These are phyloP conservation scores for Echium plantagineum DNA, from an alignment of 257 asterid species.

Conservation along the genomic window DNA sequence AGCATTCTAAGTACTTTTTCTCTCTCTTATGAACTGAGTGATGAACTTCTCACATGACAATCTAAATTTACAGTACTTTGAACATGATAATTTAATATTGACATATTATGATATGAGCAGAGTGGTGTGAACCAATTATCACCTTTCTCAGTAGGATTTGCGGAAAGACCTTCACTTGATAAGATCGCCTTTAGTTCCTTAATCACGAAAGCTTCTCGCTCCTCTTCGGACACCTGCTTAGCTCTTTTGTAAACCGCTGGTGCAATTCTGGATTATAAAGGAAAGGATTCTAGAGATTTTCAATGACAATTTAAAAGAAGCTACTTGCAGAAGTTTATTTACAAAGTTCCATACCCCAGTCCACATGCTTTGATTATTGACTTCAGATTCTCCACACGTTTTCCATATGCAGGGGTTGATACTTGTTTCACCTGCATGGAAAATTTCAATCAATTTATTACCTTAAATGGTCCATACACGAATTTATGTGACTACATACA, in stretches of 20 bases:
- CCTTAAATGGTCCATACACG: not conserved
- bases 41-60: too few species aligned
- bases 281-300: slow-evolving; percentile 6
- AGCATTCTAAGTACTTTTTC: not conserved
- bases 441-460: slow-evolving; percentile 4
- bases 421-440: slow-evolving; percentile 52
- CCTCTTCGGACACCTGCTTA: slow-evolving; percentile 63
- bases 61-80: too few species aligned
- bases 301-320: too few species aligned
- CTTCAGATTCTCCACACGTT: slow-evolving; percentile 71
- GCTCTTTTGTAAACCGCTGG: slow-evolving; percentile 80
- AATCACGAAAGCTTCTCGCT: slow-evolving; percentile 61
- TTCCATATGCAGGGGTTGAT: slow-evolving; percentile 53
- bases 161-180: slow-evolving; percentile 76
- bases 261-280: slow-evolving; percentile 40
- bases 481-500: not conserved
- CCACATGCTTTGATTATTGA: slow-evolving; percentile 92
- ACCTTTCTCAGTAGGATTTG: slow-evolving; percentile 89
- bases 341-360: slow-evolving; percentile 61
- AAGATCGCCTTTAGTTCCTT: slow-evolving; percentile 79
- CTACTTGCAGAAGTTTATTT: too few species aligned
- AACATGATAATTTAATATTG: too few species aligned
- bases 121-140: slow-evolving; percentile 9
- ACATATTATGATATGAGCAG: too few species aligned
- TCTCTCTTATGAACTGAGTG: too few species aligned